Conservation (phyloP, 208 protist genomes). For the Crithidia sp. region DNA sequence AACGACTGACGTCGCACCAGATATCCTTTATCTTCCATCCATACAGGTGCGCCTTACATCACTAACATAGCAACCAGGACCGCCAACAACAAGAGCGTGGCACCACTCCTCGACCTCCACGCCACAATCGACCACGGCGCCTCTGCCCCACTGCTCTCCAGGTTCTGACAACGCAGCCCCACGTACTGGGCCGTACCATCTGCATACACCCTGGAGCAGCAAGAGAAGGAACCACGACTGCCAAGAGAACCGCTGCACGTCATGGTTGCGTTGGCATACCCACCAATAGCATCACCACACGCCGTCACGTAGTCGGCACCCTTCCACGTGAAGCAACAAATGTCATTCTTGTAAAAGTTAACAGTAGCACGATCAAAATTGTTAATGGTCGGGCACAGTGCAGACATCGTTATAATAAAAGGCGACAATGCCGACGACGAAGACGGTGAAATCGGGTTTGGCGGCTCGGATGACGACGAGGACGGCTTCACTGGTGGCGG, state of each 20-base stretch:
- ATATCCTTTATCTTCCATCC: too few relatives aligned
- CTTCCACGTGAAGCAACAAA: conserved; percentile 21
- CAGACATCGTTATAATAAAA: background rate
- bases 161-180: conserved; percentile 12
- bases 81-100: too few relatives aligned
- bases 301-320: conserved; percentile 3
- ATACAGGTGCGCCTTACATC: too few relatives aligned
- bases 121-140: too few relatives aligned
- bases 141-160: background rate
- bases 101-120: too few relatives aligned
- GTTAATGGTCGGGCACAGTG: conserved; percentile 13
- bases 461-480: background rate
- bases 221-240: conserved; percentile 25
- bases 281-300: conserved; percentile 16
- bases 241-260: conserved; percentile 30
- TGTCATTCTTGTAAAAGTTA: conserved; percentile 1
- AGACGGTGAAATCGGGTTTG: background rate
- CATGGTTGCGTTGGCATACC: conserved; percentile 14
- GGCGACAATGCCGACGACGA: background rate
- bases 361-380: background rate
- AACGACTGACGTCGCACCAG: too few relatives aligned
- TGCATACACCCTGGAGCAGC: conserved; percentile 17
- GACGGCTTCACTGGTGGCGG: background rate
- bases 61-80: too few relatives aligned
- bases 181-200: conserved; percentile 13